Percentiles rank a stretch among this genome's conserved stretches.
phyloP scores from a whole-genome alignment of 2,329 filamentous ascomycete genomes.

The Malbranchea zuffiana region DNA sequence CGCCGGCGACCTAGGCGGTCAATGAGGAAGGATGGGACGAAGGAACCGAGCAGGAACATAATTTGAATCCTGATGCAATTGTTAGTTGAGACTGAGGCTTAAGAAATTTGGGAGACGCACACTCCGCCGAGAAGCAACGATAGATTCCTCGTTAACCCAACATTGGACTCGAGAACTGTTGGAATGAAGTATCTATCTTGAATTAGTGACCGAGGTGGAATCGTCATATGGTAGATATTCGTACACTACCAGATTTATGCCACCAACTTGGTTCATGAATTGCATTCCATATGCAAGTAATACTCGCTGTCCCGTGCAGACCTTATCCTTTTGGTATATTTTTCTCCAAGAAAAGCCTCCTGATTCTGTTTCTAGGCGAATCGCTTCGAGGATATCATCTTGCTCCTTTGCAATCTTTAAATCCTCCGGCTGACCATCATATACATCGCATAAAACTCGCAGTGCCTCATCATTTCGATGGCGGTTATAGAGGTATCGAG shows the following conservation, averaged over 20 bases:
- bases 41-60: too few relatives aligned
- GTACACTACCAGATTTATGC: too few relatives aligned
- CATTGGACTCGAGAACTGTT: slow-evolving; percentile 33
- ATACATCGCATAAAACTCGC: slow-evolving; percentile 27
- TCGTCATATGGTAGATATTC: too few relatives aligned
- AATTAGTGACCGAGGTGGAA: too few relatives aligned
- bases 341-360: slow-evolving; percentile 33
- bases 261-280: slow-evolving; percentile 28
- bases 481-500: slow-evolving; percentile 18
- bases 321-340: slow-evolving; percentile 30
- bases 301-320: too few relatives aligned
- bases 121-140: slow-evolving; percentile 38
- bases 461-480: slow-evolving; percentile 12
- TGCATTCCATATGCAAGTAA: too few relatives aligned
- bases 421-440: slow-evolving; percentile 35
- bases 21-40: slow-evolving; percentile 36
- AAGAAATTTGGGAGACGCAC: too few relatives aligned
- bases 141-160: slow-evolving; percentile 30
- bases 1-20: slow-evolving; percentile 40
- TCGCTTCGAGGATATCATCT: slow-evolving; percentile 42
- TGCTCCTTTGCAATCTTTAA: slow-evolving; percentile 51
- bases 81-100: too few relatives aligned
- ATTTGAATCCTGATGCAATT: too few relatives aligned
- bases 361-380: slow-evolving; percentile 30
- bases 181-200: slow-evolving; percentile 31